A percentile compares a stretch with the other conserved stretches of the same genome.
Conservation (phyloP, 306 rosid species). For the Quillaja saponaria region DNA sequence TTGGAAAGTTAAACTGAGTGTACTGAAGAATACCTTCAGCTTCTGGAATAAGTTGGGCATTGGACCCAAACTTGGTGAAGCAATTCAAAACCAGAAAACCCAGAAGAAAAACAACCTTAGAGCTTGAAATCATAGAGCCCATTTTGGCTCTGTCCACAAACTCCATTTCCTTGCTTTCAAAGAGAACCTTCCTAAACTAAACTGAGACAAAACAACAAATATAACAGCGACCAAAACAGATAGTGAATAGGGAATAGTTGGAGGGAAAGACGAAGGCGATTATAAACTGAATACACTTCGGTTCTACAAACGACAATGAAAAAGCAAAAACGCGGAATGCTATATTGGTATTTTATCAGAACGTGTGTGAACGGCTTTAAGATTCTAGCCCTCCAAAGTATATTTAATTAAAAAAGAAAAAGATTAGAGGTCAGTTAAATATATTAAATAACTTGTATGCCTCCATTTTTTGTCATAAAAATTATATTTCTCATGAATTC, state of each 20-base stretch:
- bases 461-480: no score
- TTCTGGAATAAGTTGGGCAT: constrained; percentile 60
- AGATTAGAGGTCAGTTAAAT: no score
- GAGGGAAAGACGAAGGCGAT: background rate
- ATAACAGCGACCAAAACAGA: background rate
- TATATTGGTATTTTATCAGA: no score
- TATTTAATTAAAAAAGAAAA: no score
- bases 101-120: constrained; percentile 32
- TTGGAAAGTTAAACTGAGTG: background rate
- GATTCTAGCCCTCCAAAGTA: no score
- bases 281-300: no score
- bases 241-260: background rate
- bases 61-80: constrained; percentile 45
- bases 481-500: no score
- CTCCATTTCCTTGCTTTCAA: background rate
- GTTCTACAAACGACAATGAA: no score
- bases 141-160: constrained; percentile 14
- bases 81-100: constrained; percentile 37
- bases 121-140: constrained; percentile 37
- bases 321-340: no score
- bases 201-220: background rate
- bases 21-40: constrained; percentile 59
- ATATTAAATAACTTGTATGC: no score
- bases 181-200: background rate
- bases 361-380: no score